Evolutionary conservation across 495 filamentous ascomycete genomes (phyloP).

Genomic region (Trichoderma virens): DNA sequence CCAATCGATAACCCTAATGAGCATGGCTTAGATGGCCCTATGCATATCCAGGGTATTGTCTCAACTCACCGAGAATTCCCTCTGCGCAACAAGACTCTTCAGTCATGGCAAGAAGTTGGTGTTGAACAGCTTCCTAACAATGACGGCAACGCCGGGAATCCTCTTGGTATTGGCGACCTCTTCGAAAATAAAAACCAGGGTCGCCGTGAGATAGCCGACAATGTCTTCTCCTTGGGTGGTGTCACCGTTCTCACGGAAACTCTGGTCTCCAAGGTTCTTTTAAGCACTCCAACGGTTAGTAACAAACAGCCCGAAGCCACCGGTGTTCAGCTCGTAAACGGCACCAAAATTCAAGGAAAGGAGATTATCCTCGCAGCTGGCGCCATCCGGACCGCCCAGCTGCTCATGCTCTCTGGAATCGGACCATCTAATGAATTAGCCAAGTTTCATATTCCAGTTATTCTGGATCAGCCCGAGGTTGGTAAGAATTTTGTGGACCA

Average conservation of each 20-base stretch:
- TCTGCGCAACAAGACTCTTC: constrained; percentile 19
- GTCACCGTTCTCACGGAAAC: constrained; percentile 26
- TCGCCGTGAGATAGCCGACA: constrained; percentile 24
- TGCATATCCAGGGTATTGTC: constrained; percentile 17
- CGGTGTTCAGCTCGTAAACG: constrained; percentile 31
- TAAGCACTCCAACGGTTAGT: constrained; percentile 15
- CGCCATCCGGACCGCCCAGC: constrained; percentile 49
- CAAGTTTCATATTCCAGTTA: constrained; percentile 38
- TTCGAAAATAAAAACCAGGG: constrained; percentile 29
- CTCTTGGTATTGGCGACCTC: constrained; percentile 23
- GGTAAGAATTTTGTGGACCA: constrained; percentile 47
- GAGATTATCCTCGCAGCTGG: constrained; percentile 47
- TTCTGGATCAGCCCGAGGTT: constrained; percentile 44
- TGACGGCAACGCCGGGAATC: constrained; percentile 24
- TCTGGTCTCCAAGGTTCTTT: constrained; percentile 31
- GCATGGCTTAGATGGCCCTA: constrained; percentile 22
- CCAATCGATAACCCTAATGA: constrained; percentile 13
- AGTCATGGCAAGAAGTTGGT: constrained; percentile 22
- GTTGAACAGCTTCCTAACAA: constrained; percentile 14
- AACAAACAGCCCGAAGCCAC: constrained; percentile 23
- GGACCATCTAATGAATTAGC: constrained; percentile 42
- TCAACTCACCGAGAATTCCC: constrained; percentile 24
- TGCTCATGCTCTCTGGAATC: constrained; percentile 49
- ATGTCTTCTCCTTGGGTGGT: constrained; percentile 22
- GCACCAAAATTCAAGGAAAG: constrained; percentile 25